Conservation (phyloP, 1,139 yeast genomes). For the Suhomyces choctaworum region DNA sequence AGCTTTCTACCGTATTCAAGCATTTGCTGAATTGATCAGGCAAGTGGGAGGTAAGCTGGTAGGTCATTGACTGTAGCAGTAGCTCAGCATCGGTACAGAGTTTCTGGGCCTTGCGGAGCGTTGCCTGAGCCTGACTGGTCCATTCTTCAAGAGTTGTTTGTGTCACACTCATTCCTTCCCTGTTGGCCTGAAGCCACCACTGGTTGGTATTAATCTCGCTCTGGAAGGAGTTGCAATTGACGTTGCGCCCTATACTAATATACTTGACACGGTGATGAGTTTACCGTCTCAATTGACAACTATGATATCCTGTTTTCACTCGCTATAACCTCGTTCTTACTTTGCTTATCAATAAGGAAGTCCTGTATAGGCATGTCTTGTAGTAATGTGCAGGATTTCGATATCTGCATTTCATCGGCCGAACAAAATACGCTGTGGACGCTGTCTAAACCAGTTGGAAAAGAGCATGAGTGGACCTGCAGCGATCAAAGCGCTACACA, state of each 20-base stretch:
- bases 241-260: too few relatives aligned
- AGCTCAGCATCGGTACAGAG: constrained; percentile 36
- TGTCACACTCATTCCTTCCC: constrained; percentile 9
- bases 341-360: too few relatives aligned
- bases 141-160: constrained; percentile 19
- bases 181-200: too few relatives aligned
- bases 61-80: constrained; percentile 27
- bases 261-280: too few relatives aligned
- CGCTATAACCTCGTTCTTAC: too few relatives aligned
- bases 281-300: too few relatives aligned
- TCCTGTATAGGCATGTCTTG: too few relatives aligned
- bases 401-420: constrained; percentile 2
- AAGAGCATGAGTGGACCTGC: constrained; percentile 14
- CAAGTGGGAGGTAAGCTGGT: constrained; percentile 23
- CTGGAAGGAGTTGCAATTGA: too few relatives aligned
- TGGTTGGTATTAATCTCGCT: too few relatives aligned
- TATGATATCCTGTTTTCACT: too few relatives aligned
- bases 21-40: constrained; percentile 27
- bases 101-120: constrained; percentile 33
- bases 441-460: not conserved
- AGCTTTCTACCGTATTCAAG: constrained; percentile 19
- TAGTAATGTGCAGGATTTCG: constrained; percentile 8
- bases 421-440: not conserved
- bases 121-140: constrained; percentile 32
- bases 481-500: constrained; percentile 17